These are phyloP conservation scores for Mycena polygramma DNA, from an alignment of 768 basidiomycete genomes.

Conservation along the genomic window DNA sequence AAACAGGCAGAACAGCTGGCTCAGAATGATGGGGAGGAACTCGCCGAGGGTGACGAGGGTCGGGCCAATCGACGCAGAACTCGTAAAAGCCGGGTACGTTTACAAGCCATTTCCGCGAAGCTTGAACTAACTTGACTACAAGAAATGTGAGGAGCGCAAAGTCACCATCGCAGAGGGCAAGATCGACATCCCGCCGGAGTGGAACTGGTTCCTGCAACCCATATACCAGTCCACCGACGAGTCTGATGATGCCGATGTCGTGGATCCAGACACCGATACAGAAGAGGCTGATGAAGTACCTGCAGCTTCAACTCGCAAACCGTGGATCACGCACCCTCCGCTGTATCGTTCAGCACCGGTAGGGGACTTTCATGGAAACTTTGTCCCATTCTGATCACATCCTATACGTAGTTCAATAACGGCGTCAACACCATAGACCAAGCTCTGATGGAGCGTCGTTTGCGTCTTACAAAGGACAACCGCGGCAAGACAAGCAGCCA, in stretches of 20 bases:
- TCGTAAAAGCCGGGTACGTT: background rate
- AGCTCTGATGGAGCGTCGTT: background rate
- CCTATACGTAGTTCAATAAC: background rate
- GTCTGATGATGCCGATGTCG: background rate
- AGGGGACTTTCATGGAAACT: background rate
- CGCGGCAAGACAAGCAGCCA: background rate
- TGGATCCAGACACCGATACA: background rate
- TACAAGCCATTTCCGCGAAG: background rate
- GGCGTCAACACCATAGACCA: background rate
- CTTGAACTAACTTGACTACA: background rate
- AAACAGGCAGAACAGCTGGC: background rate
- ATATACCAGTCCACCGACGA: constrained; percentile 11
- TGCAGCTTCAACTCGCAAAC: background rate
- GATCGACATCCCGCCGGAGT: background rate
- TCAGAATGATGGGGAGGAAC: background rate
- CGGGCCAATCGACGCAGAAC: background rate
- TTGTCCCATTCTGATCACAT: background rate
- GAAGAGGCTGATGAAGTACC: background rate
- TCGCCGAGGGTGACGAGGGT: background rate
- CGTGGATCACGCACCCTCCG: background rate
- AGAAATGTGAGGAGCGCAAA: background rate
- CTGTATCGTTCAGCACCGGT: background rate
- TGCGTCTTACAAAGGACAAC: background rate
- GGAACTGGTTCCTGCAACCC: background rate
- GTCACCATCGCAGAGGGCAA: background rate